Percentiles rank a stretch among this genome's conserved stretches.
Evolutionary conservation across 2,329 filamentous ascomycete genomes (phyloP).

Genomic region (Coccinonectria pachysandricola): DNA sequence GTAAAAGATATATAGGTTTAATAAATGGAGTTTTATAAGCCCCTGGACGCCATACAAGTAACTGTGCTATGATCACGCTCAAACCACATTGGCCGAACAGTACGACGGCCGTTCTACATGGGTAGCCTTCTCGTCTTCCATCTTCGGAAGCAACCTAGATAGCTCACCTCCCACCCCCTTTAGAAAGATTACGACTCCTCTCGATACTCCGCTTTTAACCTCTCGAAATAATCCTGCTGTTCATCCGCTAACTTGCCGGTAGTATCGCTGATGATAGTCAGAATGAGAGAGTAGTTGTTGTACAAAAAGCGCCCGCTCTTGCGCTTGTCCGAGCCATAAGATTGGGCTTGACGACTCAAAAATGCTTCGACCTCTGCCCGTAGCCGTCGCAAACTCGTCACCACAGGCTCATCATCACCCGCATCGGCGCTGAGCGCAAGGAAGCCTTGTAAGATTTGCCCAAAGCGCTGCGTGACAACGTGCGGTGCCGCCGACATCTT

Average conservation of each 20-base stretch:
- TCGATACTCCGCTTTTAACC: constrained; percentile 48
- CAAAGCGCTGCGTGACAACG: constrained; percentile 88
- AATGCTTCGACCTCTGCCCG: constrained; percentile 77
- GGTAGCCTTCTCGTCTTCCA: too few relatives aligned
- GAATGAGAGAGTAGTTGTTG: constrained; percentile 92
- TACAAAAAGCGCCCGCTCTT: constrained; percentile 82
- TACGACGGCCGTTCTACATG: too few relatives aligned
- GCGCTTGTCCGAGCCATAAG: constrained; percentile 61
- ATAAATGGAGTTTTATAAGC: constrained; percentile 9
- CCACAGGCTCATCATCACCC: constrained; percentile 88
- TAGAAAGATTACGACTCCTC: too few relatives aligned
- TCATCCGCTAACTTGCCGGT: constrained; percentile 64
- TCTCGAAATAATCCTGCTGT: constrained; percentile 65
- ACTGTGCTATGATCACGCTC: constrained; percentile 9
- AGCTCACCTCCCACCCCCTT: too few relatives aligned
- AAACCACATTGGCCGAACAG: too few relatives aligned
- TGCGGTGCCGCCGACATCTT: constrained; percentile 75
- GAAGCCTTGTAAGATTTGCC: constrained; percentile 80
- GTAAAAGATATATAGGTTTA: too few relatives aligned
- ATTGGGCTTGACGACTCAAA: constrained; percentile 64
- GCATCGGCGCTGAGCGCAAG: constrained; percentile 77
- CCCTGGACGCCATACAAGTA: constrained; percentile 16
- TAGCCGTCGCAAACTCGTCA: constrained; percentile 66
- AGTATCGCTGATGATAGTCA: constrained; percentile 79
- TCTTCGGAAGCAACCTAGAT: too few relatives aligned